These are phyloP conservation scores for Mycena sp. DNA, from an alignment of 1,284 basidiomycete species.

Conservation along the genomic window DNA sequence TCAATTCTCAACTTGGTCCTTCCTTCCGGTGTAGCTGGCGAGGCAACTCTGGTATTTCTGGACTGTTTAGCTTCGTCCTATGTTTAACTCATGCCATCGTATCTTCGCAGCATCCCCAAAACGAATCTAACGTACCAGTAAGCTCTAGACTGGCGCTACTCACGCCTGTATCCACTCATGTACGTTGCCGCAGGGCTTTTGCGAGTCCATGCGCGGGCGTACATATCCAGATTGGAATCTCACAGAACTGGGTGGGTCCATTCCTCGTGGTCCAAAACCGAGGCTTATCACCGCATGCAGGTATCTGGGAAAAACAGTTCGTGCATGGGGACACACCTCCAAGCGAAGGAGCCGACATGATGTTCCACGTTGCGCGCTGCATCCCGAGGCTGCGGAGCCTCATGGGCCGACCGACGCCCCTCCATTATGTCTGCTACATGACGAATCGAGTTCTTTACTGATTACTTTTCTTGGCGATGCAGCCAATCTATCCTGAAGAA, in stretches of 20 bases:
- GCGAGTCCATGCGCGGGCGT: no score
- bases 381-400: neutral
- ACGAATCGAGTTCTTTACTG: no score
- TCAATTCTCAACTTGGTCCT: neutral
- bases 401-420: neutral
- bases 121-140: no score
- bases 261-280: neutral
- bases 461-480: no score
- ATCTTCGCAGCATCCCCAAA: no score
- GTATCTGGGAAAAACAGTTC: neutral
- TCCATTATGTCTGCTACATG: no score
- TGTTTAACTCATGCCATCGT: no score
- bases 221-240: neutral
- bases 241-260: neutral
- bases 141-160: no score
- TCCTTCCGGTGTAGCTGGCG: neutral
- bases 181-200: no score
- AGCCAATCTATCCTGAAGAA: no score
- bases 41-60: neutral
- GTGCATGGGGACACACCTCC: neutral
- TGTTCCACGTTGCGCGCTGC: neutral
- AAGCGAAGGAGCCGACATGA: neutral
- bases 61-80: no score
- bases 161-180: no score
- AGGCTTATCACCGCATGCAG: neutral